phyloP scores from a whole-genome alignment of 1,284 basidiomycete genomes.

The Cutaneotrichosporon arboriforme region DNA sequence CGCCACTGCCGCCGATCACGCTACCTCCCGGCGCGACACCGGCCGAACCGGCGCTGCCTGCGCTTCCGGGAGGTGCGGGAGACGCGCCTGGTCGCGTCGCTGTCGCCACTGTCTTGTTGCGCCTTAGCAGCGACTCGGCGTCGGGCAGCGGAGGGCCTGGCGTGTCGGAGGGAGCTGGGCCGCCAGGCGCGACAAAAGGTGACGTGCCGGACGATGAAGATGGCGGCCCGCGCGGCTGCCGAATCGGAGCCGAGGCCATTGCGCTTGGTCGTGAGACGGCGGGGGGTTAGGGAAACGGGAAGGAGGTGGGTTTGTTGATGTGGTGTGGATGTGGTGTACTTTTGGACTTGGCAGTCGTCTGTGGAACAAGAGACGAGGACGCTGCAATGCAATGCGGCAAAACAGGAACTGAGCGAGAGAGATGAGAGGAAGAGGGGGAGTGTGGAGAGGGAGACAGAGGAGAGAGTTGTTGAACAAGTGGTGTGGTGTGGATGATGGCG shows the following conservation, averaged over 20 bases:
- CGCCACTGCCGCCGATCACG: slow-evolving; percentile 12
- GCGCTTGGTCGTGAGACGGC: background rate
- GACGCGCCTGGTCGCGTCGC: background rate
- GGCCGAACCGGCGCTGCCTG: slow-evolving; percentile 27
- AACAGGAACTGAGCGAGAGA: too few relatives aligned
- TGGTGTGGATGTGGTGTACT: background rate
- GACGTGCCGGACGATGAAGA: slow-evolving; percentile 16
- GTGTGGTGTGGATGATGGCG: too few relatives aligned
- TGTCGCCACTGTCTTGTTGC: slow-evolving; percentile 37
- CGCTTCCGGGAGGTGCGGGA: slow-evolving; percentile 4
- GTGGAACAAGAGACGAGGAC: too few relatives aligned
- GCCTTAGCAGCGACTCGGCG: slow-evolving; percentile 27
- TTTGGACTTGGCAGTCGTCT: too few relatives aligned
- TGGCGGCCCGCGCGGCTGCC: slow-evolving; percentile 42
- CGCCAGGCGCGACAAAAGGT: background rate
- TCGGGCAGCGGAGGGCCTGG: slow-evolving; percentile 34
- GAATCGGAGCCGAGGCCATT: slow-evolving; percentile 34
- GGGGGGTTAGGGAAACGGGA: background rate
- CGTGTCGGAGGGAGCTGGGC: slow-evolving; percentile 7
- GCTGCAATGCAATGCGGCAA: too few relatives aligned
- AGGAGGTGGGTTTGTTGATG: background rate
- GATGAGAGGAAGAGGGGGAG: background rate
- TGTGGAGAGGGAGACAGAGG: background rate
- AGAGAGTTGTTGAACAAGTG: too few relatives aligned
- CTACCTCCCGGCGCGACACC: slow-evolving; percentile 8